A percentile compares a stretch with the other conserved stretches of the same genome.
Evolutionary conservation across 2,329 filamentous ascomycete genomes (phyloP).

Genomic region (Niveomyces coronatus): DNA sequence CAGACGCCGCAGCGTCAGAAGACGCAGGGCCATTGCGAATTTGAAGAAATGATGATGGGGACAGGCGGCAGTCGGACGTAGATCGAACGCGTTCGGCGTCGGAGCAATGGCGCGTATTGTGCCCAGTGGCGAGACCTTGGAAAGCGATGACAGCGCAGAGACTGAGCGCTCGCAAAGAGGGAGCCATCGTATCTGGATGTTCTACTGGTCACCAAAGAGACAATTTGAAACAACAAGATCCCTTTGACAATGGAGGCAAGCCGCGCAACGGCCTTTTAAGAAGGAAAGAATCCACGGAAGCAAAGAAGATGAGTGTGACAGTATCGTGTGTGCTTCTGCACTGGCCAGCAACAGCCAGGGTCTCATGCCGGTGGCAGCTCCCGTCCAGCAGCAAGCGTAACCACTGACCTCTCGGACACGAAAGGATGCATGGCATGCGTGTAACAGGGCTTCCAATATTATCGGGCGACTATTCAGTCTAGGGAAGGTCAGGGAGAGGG

Average conservation of each 20-base stretch:
- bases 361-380: constrained; percentile 1
- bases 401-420: no score
- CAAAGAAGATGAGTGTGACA: no score
- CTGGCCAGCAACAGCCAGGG: no score
- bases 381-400: no score
- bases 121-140: neutral
- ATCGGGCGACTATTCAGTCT: neutral
- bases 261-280: no score
- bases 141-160: constrained; percentile 6
- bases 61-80: neutral
- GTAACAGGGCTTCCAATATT: constrained; percentile 2
- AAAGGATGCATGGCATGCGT: neutral
- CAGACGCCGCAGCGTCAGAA: neutral
- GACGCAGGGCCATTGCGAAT: neutral
- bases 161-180: neutral
- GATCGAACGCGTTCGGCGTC: neutral
- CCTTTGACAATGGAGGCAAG: no score
- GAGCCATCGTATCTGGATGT: constrained; percentile 4
- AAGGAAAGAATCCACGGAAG: no score
- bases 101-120: constrained; percentile 5
- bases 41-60: constrained; percentile 2
- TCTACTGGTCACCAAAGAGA: no score
- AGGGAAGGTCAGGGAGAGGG: neutral
- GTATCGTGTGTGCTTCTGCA: no score
- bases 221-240: no score